Percentiles rank a stretch among this genome's conserved stretches.
Conservation (phyloP, 2,329 filamentous ascomycete genomes). For the Huntiella moniliformis region DNA sequence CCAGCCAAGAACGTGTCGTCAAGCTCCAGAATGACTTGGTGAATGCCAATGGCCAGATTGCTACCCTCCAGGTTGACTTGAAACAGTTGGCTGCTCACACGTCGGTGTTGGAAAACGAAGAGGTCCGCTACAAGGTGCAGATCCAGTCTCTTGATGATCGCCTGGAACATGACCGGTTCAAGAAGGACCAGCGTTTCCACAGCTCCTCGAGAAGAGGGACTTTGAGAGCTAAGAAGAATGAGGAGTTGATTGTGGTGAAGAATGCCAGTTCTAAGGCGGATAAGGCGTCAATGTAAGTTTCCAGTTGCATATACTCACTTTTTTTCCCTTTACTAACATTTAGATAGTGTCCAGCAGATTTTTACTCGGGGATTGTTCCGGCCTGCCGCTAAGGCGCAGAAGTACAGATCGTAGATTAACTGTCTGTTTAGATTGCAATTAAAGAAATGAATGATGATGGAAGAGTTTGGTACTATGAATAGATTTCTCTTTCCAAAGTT, state of each 20-base stretch:
- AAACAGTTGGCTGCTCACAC: constrained; percentile 5
- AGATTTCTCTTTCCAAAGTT: no score
- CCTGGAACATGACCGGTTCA: constrained; percentile 3
- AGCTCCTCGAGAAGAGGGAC: constrained; percentile 2
- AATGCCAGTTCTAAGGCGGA: constrained; percentile 1
- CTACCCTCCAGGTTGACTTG: constrained; percentile 5
- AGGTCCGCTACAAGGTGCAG: constrained; percentile 10
- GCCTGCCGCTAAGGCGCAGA: neutral
- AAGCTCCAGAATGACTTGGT: constrained; percentile 7
- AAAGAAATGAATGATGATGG: neutral
- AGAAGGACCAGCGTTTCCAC: constrained; percentile 5
- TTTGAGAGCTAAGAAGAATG: constrained; percentile 2
- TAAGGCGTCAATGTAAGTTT: constrained; percentile 9
- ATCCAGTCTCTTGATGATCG: constrained; percentile 9
- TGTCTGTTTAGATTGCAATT: no score
- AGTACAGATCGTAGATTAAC: no score
- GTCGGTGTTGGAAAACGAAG: constrained; percentile 6
- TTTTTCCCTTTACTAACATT: constrained; percentile 5
- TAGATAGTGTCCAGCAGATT: constrained; percentile 4
- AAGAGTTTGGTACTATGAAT: no score
- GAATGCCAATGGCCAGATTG: constrained; percentile 4
- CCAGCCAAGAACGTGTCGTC: neutral
- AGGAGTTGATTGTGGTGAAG: constrained; percentile 9
- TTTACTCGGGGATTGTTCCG: constrained; percentile 11
- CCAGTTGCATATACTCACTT: constrained; percentile 9